A percentile compares a stretch with the other conserved stretches of the same genome.
Conservation (phyloP, 352 stramenopile species). For the Phytopythium vexans region DNA sequence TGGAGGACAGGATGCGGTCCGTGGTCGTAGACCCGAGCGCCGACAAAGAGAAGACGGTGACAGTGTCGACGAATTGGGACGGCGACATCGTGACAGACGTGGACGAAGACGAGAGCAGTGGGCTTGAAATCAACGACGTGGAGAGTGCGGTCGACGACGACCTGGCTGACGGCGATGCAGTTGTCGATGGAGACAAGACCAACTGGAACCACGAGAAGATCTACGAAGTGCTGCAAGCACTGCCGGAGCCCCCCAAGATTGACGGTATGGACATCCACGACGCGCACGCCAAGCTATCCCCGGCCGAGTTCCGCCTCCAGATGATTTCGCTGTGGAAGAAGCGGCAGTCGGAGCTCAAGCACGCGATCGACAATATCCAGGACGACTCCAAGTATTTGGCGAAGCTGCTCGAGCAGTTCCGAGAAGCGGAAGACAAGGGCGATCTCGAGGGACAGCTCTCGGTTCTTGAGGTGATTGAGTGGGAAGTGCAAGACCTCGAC, state of each 20-base stretch:
- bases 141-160: conserved; percentile 2
- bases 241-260: conserved; percentile 69
- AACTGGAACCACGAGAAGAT: conserved; percentile 88
- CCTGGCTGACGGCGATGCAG: not conserved
- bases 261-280: conserved; percentile 80
- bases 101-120: conserved; percentile 17
- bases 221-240: conserved; percentile 71
- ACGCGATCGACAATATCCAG: conserved; percentile 73
- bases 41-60: conserved; percentile 42
- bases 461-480: conserved; percentile 72
- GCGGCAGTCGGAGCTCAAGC: conserved; percentile 76
- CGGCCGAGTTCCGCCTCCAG: conserved; percentile 65
- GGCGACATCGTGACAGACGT: conserved; percentile 40
- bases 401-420: conserved; percentile 70
- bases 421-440: conserved; percentile 47
- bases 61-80: conserved; percentile 47
- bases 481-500: conserved; percentile 86
- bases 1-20: conserved; percentile 22
- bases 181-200: conserved; percentile 32
- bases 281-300: conserved; percentile 59
- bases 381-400: conserved; percentile 78
- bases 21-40: conserved; percentile 25
- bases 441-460: conserved; percentile 45
- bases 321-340: conserved; percentile 83
- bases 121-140: conserved; percentile 8